These are phyloP conservation scores for Paracamarosporium sp. DNA, from an alignment of 2,329 filamentous ascomycete species.

Conservation along the genomic window DNA sequence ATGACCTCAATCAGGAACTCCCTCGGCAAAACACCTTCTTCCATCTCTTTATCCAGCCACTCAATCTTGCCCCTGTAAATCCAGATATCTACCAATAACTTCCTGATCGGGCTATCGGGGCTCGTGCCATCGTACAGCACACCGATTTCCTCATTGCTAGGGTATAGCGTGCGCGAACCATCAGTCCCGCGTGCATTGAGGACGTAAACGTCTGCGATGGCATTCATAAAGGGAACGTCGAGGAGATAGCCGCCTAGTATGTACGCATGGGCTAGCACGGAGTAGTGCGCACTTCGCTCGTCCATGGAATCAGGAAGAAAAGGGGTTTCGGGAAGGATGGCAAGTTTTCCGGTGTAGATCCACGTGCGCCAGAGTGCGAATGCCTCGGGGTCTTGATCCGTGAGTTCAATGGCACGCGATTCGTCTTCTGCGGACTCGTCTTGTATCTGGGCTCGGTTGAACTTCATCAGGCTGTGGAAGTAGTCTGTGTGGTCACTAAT, in stretches of 20 bases:
- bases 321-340: not conserved
- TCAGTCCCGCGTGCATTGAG: conserved; percentile 17
- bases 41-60: conserved; percentile 18
- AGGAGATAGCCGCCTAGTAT: conserved; percentile 24
- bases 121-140: conserved; percentile 25
- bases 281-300: conserved; percentile 8
- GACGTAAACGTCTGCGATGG: conserved; percentile 20
- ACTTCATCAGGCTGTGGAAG: conserved; percentile 24
- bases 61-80: conserved; percentile 22
- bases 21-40: conserved; percentile 12
- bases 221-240: conserved; percentile 24
- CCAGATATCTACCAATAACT: conserved; percentile 28
- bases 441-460: not conserved
- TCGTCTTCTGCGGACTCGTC: conserved; percentile 20
- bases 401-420: conserved; percentile 13
- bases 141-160: conserved; percentile 19
- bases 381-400: conserved; percentile 13
- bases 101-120: conserved; percentile 17
- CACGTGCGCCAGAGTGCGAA: conserved; percentile 18
- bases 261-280: conserved; percentile 22
- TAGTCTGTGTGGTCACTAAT: conserved; percentile 21
- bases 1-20: conserved; percentile 14
- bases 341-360: conserved; percentile 16
- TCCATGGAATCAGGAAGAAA: not conserved
- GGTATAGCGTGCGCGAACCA: conserved; percentile 11